phyloP scores from a whole-genome alignment of 768 basidiomycete genomes.

The Tephrocybe rancida region DNA sequence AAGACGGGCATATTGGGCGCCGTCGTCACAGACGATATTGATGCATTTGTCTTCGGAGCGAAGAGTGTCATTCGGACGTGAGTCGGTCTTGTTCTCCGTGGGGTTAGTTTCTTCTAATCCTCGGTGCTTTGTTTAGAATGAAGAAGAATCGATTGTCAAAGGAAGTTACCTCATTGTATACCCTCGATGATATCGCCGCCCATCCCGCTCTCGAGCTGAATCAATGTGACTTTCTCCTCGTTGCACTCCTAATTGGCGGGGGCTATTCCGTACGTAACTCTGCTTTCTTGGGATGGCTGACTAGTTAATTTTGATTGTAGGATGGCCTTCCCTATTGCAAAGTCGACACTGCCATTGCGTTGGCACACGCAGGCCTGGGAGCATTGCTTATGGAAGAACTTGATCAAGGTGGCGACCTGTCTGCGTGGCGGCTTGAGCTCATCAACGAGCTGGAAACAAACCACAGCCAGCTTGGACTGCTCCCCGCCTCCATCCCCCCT shows the following conservation, averaged over 20 bases:
- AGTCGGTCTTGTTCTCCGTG: neutral
- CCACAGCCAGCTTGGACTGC: neutral
- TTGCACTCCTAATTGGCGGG: constrained; percentile 8
- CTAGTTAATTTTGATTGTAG: neutral
- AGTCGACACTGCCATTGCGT: neutral
- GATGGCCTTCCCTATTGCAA: constrained; percentile 1
- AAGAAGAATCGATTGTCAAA: neutral
- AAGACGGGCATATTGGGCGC: neutral
- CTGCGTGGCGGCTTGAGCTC: neutral
- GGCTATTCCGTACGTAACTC: constrained; percentile 2
- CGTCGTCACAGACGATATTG: constrained; percentile 6
- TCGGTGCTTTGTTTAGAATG: neutral
- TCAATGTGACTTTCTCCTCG: neutral
- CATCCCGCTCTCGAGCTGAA: neutral
- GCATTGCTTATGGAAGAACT: neutral
- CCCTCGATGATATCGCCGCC: neutral
- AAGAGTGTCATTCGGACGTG: constrained; percentile 1
- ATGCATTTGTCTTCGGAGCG: constrained; percentile 9
- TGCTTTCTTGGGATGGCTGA: no score
- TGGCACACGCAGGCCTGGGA: neutral
- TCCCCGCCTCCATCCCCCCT: neutral
- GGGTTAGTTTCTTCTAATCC: neutral
- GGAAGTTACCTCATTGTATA: neutral
- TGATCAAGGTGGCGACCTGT: neutral
- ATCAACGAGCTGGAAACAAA: neutral